Conservation (phyloP, 768 basidiomycete species). For the Exidia glandulosa region DNA sequence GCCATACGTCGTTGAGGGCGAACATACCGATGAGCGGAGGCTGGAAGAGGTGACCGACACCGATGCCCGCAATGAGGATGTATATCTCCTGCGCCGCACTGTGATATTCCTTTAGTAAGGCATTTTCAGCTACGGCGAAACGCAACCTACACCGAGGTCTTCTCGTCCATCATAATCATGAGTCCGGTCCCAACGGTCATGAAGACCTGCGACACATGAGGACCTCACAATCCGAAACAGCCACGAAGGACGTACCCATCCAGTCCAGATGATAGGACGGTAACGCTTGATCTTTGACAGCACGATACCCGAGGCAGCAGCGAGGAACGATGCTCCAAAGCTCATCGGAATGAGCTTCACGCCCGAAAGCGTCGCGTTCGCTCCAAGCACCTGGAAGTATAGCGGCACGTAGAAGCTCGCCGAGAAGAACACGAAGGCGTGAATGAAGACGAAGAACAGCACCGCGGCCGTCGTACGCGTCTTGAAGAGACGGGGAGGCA, state of each 20-base stretch:
- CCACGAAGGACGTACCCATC: conserved; percentile 12
- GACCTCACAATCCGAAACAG: background rate
- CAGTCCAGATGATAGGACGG: conserved; percentile 21
- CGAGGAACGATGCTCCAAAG: conserved; percentile 12
- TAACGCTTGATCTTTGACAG: conserved; percentile 18
- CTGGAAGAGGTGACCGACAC: conserved; percentile 24
- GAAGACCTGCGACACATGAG: background rate
- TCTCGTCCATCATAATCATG: conserved; percentile 25
- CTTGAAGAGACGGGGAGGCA: conserved; percentile 30
- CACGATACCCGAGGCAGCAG: conserved; percentile 16
- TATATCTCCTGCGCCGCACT: conserved; percentile 23
- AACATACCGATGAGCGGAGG: background rate
- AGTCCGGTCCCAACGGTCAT: conserved; percentile 12
- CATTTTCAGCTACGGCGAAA: background rate
- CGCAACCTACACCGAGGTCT: conserved; percentile 16
- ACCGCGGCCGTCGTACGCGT: conserved; percentile 28
- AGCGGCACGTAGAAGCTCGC: conserved; percentile 26
- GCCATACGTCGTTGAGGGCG: too few relatives aligned
- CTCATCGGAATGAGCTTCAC: conserved; percentile 27
- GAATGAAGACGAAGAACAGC: conserved; percentile 23
- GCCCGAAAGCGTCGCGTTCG: conserved; percentile 22
- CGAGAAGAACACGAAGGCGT: conserved; percentile 21
- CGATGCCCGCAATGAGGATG: conserved; percentile 22
- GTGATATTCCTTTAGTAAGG: background rate
- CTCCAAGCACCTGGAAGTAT: conserved; percentile 32